Percentiles rank a stretch among this genome's conserved stretches.
phyloP scores from a whole-genome alignment of 352 stramenopile species.

The Phytophthora pluvialis region DNA sequence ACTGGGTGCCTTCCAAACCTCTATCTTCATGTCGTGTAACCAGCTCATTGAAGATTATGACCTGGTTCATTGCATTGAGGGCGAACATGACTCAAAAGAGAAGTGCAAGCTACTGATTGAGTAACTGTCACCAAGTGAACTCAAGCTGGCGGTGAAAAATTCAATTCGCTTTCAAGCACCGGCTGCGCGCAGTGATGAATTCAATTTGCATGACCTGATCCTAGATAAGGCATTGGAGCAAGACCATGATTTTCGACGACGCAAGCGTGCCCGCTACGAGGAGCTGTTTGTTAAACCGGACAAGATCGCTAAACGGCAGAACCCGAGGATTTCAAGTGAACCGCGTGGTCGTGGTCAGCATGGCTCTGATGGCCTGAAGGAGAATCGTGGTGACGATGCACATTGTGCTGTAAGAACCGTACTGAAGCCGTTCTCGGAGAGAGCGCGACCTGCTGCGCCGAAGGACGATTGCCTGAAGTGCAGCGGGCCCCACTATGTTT shows the following conservation, averaged over 20 bases:
- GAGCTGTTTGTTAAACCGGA: constrained; percentile 4
- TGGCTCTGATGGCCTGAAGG: neutral
- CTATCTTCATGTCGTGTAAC: no score
- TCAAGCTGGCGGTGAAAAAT: constrained; percentile 17
- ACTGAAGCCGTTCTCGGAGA: neutral
- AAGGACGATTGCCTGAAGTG: constrained; percentile 17
- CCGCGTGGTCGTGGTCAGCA: neutral
- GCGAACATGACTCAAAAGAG: constrained; percentile 1
- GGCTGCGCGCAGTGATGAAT: neutral
- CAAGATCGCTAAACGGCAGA: neutral
- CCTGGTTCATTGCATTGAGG: no score
- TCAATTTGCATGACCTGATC: constrained; percentile 15
- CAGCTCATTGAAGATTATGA: no score
- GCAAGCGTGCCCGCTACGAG: constrained; percentile 11
- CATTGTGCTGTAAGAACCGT: neutral
- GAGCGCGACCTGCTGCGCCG: neutral
- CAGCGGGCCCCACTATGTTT: constrained; percentile 6
- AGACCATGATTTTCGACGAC: constrained; percentile 9
- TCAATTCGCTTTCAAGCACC: constrained; percentile 16
- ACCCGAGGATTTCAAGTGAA: neutral
- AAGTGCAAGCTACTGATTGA: constrained; percentile 21
- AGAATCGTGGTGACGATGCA: neutral
- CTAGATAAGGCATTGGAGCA: constrained; percentile 17
- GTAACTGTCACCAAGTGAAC: neutral
- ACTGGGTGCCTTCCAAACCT: no score